Evolutionary conservation across 2,329 filamentous ascomycete genomes (phyloP).

Genomic region (Phyllosticta paracitricarpa): DNA sequence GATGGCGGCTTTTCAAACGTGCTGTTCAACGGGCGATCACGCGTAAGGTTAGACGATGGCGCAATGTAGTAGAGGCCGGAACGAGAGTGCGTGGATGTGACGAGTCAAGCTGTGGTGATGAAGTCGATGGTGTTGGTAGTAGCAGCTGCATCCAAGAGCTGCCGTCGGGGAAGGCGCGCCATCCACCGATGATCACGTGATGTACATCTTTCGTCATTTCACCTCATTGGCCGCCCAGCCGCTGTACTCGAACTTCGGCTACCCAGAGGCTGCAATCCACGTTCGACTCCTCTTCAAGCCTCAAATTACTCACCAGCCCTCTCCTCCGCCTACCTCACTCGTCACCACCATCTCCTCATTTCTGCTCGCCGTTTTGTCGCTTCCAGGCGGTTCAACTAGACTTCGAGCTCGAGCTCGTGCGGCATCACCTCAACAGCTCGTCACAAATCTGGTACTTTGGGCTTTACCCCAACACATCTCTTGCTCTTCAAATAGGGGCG

Average conservation of each 20-base stretch:
- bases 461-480: background rate
- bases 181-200: background rate
- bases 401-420: background rate
- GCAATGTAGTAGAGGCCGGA: slow-evolving; percentile 12
- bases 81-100: slow-evolving; percentile 14
- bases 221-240: slow-evolving; percentile 1
- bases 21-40: background rate
- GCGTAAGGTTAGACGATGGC: background rate
- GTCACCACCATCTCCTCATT: background rate
- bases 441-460: background rate
- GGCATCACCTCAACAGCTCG: background rate
- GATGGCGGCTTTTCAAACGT: background rate
- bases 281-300: slow-evolving; percentile 1
- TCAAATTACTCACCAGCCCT: background rate
- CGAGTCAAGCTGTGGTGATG: slow-evolving; percentile 16
- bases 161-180: background rate
- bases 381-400: background rate
- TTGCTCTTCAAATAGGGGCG: background rate
- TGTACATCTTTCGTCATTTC: background rate
- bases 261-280: slow-evolving; percentile 8
- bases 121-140: slow-evolving; percentile 20
- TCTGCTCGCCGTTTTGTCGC: background rate
- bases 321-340: background rate
- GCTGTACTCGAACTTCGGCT: background rate
- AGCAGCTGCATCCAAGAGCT: slow-evolving; percentile 9